A percentile compares a stretch with the other conserved stretches of the same genome.
Evolutionary conservation across 2,329 filamentous ascomycete species (phyloP).

Genomic region (Sporothrix sp.): DNA sequence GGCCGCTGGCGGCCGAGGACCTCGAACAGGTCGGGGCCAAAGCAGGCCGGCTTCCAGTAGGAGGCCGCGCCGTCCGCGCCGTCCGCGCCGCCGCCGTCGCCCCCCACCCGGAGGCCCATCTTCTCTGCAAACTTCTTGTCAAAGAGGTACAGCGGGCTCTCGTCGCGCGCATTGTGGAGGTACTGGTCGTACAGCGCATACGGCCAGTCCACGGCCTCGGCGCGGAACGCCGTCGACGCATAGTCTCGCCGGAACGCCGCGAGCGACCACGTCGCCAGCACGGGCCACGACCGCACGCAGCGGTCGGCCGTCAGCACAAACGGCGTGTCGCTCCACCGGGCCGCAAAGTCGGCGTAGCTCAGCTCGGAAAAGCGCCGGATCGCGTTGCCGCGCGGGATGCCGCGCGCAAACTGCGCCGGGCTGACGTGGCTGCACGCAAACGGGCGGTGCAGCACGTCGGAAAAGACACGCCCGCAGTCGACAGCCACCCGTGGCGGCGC

Average conservation of each 20-base stretch:
- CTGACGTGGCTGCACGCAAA: constrained; percentile 78
- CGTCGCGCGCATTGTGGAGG: constrained; percentile 69
- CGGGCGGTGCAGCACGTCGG: constrained; percentile 80
- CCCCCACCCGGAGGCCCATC: constrained; percentile 60
- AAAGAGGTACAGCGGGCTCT: constrained; percentile 88
- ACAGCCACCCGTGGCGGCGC: constrained; percentile 38
- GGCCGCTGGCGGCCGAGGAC: constrained; percentile 69
- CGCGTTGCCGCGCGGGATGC: constrained; percentile 63
- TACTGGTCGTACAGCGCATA: constrained; percentile 74
- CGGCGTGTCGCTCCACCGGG: constrained; percentile 66
- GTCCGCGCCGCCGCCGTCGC: constrained; percentile 31
- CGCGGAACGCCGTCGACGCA: constrained; percentile 61
- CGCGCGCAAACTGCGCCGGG: constrained; percentile 54
- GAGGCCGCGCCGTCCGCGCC: constrained; percentile 31
- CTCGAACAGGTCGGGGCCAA: constrained; percentile 77
- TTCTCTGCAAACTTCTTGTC: constrained; percentile 81
- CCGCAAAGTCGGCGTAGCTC: constrained; percentile 61
- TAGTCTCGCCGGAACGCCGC: constrained; percentile 57
- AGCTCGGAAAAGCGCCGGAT: constrained; percentile 63
- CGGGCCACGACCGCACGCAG: constrained; percentile 74
- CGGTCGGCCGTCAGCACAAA: constrained; percentile 62
- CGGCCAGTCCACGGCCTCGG: constrained; percentile 89
- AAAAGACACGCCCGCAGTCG: constrained; percentile 72
- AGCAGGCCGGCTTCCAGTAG: constrained; percentile 77
- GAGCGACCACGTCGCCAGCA: constrained; percentile 63